A percentile compares a stretch with the other conserved stretches of the same genome.
These are phyloP conservation scores for Melastoma malabathricum DNA, from an alignment of 345 rosid genomes.

Conservation along the genomic window DNA sequence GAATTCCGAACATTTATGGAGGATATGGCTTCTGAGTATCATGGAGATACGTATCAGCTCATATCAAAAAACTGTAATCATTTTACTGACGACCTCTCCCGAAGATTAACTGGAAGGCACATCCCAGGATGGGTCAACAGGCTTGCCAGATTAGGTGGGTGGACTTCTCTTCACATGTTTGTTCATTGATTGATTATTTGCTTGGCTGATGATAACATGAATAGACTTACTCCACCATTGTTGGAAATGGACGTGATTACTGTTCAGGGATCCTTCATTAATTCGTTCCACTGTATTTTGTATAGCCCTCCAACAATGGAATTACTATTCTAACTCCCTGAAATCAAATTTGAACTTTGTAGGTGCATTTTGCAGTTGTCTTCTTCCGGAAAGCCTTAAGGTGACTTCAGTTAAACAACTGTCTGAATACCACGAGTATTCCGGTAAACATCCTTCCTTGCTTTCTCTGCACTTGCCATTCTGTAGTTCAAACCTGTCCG, in stretches of 20 bases:
- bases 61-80: constrained; percentile 77
- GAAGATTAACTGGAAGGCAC: constrained; percentile 38
- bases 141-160: constrained; percentile 53
- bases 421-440: constrained; percentile 45
- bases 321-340: no score
- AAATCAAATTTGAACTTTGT: not conserved
- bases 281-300: no score
- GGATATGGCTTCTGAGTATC: constrained; percentile 52
- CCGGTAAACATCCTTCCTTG: constrained; percentile 16
- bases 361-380: constrained; percentile 57
- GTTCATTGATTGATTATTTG: no score
- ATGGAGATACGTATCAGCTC: constrained; percentile 72
- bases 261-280: no score
- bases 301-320: no score
- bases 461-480: not conserved
- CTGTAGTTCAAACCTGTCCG: not conserved
- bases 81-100: constrained; percentile 46
- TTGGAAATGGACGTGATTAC: no score
- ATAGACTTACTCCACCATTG: no score
- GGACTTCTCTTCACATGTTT: constrained; percentile 1
- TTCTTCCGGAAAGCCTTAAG: constrained; percentile 74
- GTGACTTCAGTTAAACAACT: constrained; percentile 49
- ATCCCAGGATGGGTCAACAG: constrained; percentile 80
- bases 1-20: constrained; percentile 50
- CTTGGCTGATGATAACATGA: no score